Base-by-base conservation (phyloP, 345 rosid species). In the Reutealis trisperma region DNA sequence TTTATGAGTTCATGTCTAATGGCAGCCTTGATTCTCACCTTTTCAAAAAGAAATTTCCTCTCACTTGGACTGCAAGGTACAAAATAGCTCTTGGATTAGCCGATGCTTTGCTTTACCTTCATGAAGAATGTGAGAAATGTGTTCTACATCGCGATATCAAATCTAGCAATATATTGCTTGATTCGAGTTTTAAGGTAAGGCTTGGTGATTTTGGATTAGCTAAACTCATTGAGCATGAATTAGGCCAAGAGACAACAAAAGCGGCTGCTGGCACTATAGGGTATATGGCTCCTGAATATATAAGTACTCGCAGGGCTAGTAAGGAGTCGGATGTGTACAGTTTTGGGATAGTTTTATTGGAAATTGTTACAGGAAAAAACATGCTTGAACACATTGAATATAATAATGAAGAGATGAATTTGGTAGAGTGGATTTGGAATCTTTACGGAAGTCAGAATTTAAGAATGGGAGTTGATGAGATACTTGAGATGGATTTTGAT, bases 181-280 rank as follows among this genome's bases (percentile, higher is more conserved):
- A 89, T 75, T 83, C 90, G 0, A 75, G 63, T 45, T 86, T 90
- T 75, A 83, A 80, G 19, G 89, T 76, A 70, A 90, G 85, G 82
- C 88, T 90, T 1, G 87, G 91, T 30, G 92, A 90, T 77, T 89
- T 90, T 14, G 90, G 92, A 41, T 76, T 90, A 11, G 91, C 93
- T 81, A 71, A 44, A 63, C 60, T 82, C 2, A 45, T 72, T 0
- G 82, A 80, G 37, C 87, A 81, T 32, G 76, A 34, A 3, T 51
- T 65, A 22, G 82, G 78, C 11, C 44, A 74, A 6, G 78, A 75
- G 24, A 86, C 87, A 0, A 88, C 90, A 0, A 78, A 85, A 62
- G 25, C 84, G 71, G 30, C 30, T 27, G 94, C 85, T 0, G 87
- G 85, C 11, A 90, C 90, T 0, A 76, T 84, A 0, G 89, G 89